A percentile compares a stretch with the other conserved stretches of the same genome.
Evolutionary conservation across 306 rosid genomes (phyloP).

Genomic region (Vigna nakashimae): DNA sequence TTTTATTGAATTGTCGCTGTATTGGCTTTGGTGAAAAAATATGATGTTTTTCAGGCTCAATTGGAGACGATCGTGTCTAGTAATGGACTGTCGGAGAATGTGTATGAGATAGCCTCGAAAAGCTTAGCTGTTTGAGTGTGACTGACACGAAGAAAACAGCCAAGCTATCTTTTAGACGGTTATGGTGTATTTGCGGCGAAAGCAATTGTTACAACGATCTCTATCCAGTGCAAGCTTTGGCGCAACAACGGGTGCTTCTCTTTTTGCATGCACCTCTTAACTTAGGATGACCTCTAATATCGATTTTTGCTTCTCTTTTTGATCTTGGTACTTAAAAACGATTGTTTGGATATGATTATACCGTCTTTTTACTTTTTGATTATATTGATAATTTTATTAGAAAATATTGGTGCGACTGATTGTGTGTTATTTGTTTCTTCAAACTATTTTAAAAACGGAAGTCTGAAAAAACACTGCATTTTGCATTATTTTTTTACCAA

Average conservation of each 20-base stretch:
- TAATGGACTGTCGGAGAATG: constrained; percentile 92
- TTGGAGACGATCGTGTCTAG: constrained; percentile 84
- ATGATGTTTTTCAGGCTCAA: constrained; percentile 78
- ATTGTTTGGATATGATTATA: neutral
- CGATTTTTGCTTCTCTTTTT: no score
- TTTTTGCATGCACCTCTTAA: constrained; percentile 1
- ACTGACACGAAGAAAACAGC: constrained; percentile 9
- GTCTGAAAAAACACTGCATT: no score
- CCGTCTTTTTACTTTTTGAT: neutral
- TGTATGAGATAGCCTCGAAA: constrained; percentile 94
- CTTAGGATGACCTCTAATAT: neutral
- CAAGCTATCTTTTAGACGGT: constrained; percentile 2
- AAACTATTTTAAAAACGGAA: neutral
- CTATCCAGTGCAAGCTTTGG: constrained; percentile 20
- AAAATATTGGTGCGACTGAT: neutral
- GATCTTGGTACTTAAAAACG: neutral
- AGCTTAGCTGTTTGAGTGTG: constrained; percentile 74
- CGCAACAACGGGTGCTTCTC: neutral
- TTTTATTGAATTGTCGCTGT: neutral
- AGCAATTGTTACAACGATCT: neutral
- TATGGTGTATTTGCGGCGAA: neutral
- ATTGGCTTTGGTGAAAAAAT: neutral
- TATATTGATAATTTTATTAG: neutral
- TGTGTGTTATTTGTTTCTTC: neutral
- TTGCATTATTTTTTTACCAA: no score